Conservation (phyloP, 2,329 filamentous ascomycete genomes). For the Aspergillus sp. region DNA sequence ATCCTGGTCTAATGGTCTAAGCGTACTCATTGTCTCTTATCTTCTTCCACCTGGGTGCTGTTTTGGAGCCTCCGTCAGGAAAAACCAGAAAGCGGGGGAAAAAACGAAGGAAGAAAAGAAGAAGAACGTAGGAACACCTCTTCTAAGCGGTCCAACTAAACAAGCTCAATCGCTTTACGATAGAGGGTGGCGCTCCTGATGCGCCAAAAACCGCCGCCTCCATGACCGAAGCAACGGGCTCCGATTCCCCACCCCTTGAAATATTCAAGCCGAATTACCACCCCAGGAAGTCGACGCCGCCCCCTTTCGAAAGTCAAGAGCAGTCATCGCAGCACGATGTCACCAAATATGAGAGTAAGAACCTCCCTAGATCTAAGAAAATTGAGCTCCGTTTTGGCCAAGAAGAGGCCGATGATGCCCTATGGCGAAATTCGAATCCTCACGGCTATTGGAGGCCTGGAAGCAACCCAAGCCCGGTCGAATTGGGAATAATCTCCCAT, state of each 20-base stretch:
- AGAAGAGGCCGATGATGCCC: slow-evolving; percentile 58
- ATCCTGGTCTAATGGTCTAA: slow-evolving; percentile 9
- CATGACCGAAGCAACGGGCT: slow-evolving; percentile 41
- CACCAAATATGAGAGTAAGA: slow-evolving; percentile 19
- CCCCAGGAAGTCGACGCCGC: slow-evolving; percentile 26
- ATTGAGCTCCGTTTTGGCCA: neutral
- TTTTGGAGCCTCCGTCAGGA: slow-evolving; percentile 4
- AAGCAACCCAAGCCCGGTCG: neutral
- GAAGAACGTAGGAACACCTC: slow-evolving; percentile 1
- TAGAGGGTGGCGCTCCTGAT: slow-evolving; percentile 26
- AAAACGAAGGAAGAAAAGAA: slow-evolving; percentile 3
- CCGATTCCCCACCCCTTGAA: slow-evolving; percentile 39
- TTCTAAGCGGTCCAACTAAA: slow-evolving; percentile 3
- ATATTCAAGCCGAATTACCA: slow-evolving; percentile 31
- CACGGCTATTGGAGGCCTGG: slow-evolving; percentile 50
- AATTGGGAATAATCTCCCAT: neutral
- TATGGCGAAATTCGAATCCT: slow-evolving; percentile 38
- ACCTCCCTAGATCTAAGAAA: slow-evolving; percentile 29
- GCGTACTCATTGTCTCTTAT: neutral
- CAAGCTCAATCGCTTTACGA: neutral
- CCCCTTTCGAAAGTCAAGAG: slow-evolving; percentile 33
- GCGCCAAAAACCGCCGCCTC: slow-evolving; percentile 29
- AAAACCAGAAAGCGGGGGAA: slow-evolving; percentile 1
- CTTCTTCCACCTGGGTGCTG: neutral
- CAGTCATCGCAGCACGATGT: slow-evolving; percentile 21